These are phyloP conservation scores for Lasiodiplodia hormozganensis DNA, from an alignment of 2,329 filamentous ascomycete genomes.

Conservation along the genomic window DNA sequence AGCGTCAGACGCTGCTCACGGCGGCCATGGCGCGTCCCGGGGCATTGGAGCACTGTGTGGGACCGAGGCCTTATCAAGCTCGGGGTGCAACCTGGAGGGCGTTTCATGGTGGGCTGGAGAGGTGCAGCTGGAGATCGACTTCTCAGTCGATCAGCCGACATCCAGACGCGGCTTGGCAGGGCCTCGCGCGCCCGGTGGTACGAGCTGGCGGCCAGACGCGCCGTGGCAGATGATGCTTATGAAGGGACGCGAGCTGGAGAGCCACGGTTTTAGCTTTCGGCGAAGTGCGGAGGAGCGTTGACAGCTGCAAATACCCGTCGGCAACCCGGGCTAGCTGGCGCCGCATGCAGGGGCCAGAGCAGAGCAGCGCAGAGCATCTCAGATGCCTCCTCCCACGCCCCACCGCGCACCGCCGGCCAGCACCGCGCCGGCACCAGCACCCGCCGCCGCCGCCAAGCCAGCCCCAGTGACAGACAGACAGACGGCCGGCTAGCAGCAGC, in stretches of 20 bases:
- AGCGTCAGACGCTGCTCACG: slow-evolving; percentile 17
- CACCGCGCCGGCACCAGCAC: not conserved
- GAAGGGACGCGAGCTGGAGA: not conserved
- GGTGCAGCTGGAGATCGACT: not conserved
- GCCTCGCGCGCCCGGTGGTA: slow-evolving; percentile 13
- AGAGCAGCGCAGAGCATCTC: not conserved
- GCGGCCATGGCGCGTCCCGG: slow-evolving; percentile 1
- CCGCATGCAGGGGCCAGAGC: slow-evolving; percentile 26
- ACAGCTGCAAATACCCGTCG: slow-evolving; percentile 25
- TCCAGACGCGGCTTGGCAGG: slow-evolving; percentile 25
- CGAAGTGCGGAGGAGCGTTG: slow-evolving; percentile 26
- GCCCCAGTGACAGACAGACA: not conserved
- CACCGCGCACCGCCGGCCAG: not conserved
- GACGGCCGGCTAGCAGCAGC: not conserved
- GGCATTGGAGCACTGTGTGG: slow-evolving; percentile 14
- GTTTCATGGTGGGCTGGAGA: slow-evolving; percentile 20
- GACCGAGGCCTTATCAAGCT: slow-evolving; percentile 25
- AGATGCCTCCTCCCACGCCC: not conserved
- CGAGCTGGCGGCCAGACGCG: slow-evolving; percentile 15
- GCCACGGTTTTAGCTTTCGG: slow-evolving; percentile 27
- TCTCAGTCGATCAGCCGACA: slow-evolving; percentile 26
- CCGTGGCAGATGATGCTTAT: too few relatives aligned
- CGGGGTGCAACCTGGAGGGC: slow-evolving; percentile 7
- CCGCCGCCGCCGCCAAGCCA: not conserved
- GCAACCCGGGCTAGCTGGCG: slow-evolving; percentile 22